Conservation (phyloP, 2,329 filamentous ascomycete genomes). For the Epicoccum sorghinum region DNA sequence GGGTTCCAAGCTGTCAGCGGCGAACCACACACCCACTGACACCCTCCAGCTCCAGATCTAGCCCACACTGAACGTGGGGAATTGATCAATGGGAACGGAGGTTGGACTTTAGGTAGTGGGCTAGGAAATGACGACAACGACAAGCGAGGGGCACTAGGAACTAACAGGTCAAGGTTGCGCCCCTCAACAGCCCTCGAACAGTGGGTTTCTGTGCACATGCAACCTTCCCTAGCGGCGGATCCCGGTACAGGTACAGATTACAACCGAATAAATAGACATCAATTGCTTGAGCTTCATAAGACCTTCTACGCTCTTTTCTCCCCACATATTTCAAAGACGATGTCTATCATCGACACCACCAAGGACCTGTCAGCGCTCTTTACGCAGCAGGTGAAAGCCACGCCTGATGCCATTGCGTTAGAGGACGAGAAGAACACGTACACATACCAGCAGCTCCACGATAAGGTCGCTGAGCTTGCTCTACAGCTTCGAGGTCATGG, state of each 20-base stretch:
- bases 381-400: conserved; percentile 68
- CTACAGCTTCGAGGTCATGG: conserved; percentile 68
- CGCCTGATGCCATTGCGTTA: conserved; percentile 72
- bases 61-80: conserved; percentile 17
- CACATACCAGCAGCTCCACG: conserved; percentile 75
- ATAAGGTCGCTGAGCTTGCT: conserved; percentile 69
- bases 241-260: conserved; percentile 21
- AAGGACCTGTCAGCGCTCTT: conserved; percentile 79
- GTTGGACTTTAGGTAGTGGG: conserved; percentile 11
- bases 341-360: conserved; percentile 71
- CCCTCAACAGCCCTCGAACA: conserved; percentile 15
- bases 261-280: conserved; percentile 29
- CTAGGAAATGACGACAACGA: conserved; percentile 18
- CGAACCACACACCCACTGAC: conserved; percentile 6
- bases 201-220: conserved; percentile 23
- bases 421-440: conserved; percentile 72
- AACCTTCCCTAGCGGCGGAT: conserved; percentile 21
- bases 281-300: conserved; percentile 15
- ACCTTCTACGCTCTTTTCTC: conserved; percentile 4
- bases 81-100: conserved; percentile 31
- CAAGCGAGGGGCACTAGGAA: conserved; percentile 18
- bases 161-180: conserved; percentile 13
- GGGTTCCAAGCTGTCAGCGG: conserved; percentile 24
- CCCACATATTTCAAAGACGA: conserved; percentile 42
- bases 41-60: conserved; percentile 15